phyloP scores from a whole-genome alignment of 495 filamentous ascomycete genomes.

The Trichoderma erinaceum region DNA sequence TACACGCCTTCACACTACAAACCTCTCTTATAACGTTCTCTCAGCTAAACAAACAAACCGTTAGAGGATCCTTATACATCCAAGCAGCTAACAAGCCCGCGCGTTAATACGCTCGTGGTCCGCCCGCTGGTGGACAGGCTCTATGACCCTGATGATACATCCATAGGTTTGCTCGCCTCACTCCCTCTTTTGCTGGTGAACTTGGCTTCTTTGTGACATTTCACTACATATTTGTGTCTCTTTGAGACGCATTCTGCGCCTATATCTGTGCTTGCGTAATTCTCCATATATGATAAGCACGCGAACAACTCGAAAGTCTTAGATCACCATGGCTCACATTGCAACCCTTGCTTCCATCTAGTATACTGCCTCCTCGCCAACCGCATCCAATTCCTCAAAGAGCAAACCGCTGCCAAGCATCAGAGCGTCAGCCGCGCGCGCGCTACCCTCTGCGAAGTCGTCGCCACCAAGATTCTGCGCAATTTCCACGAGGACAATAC shows the following conservation, averaged over 20 bases:
- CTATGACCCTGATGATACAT: conserved; percentile 52
- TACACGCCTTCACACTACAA: not conserved
- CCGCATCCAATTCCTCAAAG: conserved; percentile 54
- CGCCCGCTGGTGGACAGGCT: conserved; percentile 55
- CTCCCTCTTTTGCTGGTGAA: not conserved
- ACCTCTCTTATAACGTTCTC: not conserved
- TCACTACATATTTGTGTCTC: not conserved
- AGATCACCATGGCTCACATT: conserved; percentile 1
- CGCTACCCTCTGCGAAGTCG: conserved; percentile 54
- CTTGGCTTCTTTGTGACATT: not conserved
- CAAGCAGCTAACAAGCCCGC: conserved; percentile 52
- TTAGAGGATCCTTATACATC: conserved; percentile 54
- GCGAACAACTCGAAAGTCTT: not conserved
- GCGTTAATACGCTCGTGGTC: conserved; percentile 52
- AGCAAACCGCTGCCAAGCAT: conserved; percentile 51
- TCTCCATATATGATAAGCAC: not conserved
- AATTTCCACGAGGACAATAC: conserved; percentile 54
- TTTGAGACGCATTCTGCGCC: not conserved
- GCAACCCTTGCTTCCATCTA: conserved; percentile 10
- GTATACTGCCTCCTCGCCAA: conserved; percentile 63
- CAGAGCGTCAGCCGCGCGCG: conserved; percentile 55
- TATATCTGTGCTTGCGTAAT: not conserved
- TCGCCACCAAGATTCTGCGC: conserved; percentile 53
- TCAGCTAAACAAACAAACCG: conserved; percentile 15
- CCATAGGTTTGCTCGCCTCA: conserved; percentile 35